These are phyloP conservation scores for Kodamaea fungicola DNA, from an alignment of 1,139 yeast species.

Conservation along the genomic window DNA sequence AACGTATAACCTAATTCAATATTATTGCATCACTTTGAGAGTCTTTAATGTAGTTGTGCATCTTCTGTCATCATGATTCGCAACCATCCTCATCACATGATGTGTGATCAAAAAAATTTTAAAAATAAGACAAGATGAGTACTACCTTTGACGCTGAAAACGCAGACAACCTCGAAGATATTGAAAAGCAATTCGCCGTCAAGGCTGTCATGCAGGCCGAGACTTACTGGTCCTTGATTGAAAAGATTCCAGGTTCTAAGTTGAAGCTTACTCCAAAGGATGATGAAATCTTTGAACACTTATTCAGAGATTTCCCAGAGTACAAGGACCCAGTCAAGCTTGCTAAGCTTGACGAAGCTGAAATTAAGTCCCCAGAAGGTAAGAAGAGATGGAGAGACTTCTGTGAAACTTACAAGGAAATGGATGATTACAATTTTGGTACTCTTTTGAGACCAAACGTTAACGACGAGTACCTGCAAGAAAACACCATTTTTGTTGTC, in stretches of 20 bases:
- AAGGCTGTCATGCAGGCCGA: conserved; percentile 96
- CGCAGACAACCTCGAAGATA: conserved; percentile 61
- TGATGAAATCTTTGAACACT: conserved; percentile 72
- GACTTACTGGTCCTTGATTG: conserved; percentile 83
- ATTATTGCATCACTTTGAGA: too few relatives aligned
- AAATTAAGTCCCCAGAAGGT: conserved; percentile 75
- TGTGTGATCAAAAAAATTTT: too few relatives aligned
- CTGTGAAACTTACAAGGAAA: conserved; percentile 76
- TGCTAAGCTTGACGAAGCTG: conserved; percentile 64
- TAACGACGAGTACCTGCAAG: conserved; percentile 73
- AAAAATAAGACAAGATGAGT: conserved; percentile 7
- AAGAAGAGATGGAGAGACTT: conserved; percentile 90
- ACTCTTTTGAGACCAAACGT: conserved; percentile 77
- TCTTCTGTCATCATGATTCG: background rate
- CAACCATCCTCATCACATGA: background rate
- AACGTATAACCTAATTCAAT: too few relatives aligned
- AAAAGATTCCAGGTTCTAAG: conserved; percentile 71
- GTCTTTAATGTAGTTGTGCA: too few relatives aligned
- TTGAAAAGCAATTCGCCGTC: conserved; percentile 96
- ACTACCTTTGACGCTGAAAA: conserved; percentile 47
- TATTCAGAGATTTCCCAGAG: conserved; percentile 81
- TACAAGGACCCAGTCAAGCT: conserved; percentile 57
- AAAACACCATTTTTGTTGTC: conserved; percentile 83
- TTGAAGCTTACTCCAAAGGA: conserved; percentile 77
- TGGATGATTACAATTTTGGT: conserved; percentile 94